phyloP scores from a whole-genome alignment of 495 filamentous ascomycete species.

The Penicillium argentinense region DNA sequence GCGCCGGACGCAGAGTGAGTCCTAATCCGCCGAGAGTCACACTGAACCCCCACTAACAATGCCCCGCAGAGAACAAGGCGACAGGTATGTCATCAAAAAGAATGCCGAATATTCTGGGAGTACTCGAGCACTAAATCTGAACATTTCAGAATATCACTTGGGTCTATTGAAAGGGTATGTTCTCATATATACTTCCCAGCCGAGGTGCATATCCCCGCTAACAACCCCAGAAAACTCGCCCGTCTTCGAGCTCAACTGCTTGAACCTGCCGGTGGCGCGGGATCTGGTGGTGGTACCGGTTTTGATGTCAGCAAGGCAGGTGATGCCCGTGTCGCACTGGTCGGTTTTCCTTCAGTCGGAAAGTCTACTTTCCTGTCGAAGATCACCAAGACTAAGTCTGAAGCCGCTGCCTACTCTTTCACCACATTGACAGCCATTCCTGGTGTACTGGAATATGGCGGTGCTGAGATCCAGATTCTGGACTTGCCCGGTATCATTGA shows the following conservation, averaged over 20 bases:
- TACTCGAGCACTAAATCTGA: conserved; percentile 15
- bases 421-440: conserved; percentile 98
- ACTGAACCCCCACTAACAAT: conserved; percentile 34
- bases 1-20: conserved; percentile 91
- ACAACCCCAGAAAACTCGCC: conserved; percentile 77
- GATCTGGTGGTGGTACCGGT: conserved; percentile 68
- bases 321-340: conserved; percentile 94
- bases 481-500: conserved; percentile 99
- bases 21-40: conserved; percentile 9
- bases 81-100: conserved; percentile 63
- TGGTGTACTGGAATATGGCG: conserved; percentile 96
- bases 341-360: conserved; percentile 97
- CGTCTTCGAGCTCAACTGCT: conserved; percentile 92
- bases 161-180: conserved; percentile 93
- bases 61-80: conserved; percentile 89
- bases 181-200: background rate
- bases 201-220: background rate
- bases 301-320: conserved; percentile 98
- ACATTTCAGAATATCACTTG: conserved; percentile 83
- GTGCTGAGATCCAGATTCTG: conserved; percentile 96
- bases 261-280: conserved; percentile 81
- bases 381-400: conserved; percentile 97
- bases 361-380: conserved; percentile 99
- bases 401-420: conserved; percentile 96
- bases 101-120: background rate